Base-by-base conservation (phyloP, 768 basidiomycete genomes). In the Agrocybe pediades region DNA sequence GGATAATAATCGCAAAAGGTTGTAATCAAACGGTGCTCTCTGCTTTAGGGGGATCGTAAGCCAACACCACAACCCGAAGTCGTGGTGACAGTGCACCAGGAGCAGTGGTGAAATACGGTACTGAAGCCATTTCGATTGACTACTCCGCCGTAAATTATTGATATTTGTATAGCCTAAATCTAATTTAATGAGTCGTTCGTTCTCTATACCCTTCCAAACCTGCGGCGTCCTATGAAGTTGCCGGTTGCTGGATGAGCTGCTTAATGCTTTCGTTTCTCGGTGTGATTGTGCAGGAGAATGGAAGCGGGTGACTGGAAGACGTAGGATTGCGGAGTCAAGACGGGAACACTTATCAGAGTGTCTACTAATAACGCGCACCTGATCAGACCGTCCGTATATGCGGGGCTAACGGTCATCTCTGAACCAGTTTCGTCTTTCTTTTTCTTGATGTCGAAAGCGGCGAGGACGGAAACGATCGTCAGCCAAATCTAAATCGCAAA, bases 221-320 rank as follows among this genome's bases (percentile, higher is more conserved):
- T n/a, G n/a, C n/a, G n/a, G n/a, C n/a, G n/a, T 13, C 11, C 11
- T 13, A 36, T 5, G 33, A 5, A 5, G 13, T 13, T n/a, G 5
- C 23, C 21, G 42, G 46, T 39, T 30, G 44, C 30, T 45, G 45
- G 6, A 58, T 51, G 7, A 59, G 33, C 27, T 29, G 20, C 26
- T 27, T 49, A 40, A 44, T 16, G 43, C 56, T 47, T 17, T 41
- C 36, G 44, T 53, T 41, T 58, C 56, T 25, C 16, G 65, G 61
- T 3, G 56, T 61, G 43, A 67, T 67, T 17, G 63, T 62, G 39
- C 64, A 64, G 24, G 57, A 45, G 39, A 68, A 68, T 17, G 61
- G 61, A 19, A 60, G 55, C 16, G 65, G 64, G 46, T 62, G 61
- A 44, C 63, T 65, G 49, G 20, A 44, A 33, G 27, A 36, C 7